These are phyloP conservation scores for Daphne laureola DNA, from an alignment of 441 rosid species.

Conservation along the genomic window DNA sequence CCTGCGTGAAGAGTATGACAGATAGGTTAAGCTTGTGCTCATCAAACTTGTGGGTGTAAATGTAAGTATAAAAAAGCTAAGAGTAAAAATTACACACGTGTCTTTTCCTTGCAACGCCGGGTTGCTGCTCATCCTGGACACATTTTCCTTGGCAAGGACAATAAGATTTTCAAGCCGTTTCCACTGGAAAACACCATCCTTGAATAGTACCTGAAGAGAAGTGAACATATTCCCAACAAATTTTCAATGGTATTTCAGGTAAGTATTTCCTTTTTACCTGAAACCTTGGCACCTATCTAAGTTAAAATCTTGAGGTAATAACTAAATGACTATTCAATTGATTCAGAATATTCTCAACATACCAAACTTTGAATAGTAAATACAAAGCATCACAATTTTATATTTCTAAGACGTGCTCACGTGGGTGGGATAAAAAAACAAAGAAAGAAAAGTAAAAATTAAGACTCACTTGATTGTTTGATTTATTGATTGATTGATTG, in stretches of 20 bases:
- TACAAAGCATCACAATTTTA: no score
- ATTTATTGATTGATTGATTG: no score
- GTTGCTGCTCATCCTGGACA: slow-evolving; percentile 86
- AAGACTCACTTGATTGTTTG: no score
- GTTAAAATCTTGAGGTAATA: slow-evolving; percentile 8
- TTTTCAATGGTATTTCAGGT: no score
- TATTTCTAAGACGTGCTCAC: no score
- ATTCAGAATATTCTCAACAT: not conserved
- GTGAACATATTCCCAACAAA: slow-evolving; percentile 11
- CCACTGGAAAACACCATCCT: slow-evolving; percentile 91
- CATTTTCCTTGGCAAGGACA: slow-evolving; percentile 90
- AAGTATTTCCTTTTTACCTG: no score
- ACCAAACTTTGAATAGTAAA: not conserved
- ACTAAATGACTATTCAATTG: slow-evolving; percentile 1
- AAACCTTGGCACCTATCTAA: not conserved
- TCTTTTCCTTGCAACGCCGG: slow-evolving; percentile 59
- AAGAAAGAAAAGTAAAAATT: no score
- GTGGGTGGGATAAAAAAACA: no score
- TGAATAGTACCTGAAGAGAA: slow-evolving; percentile 63
- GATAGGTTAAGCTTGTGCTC: slow-evolving; percentile 2
- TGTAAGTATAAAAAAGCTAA: slow-evolving; percentile 8
- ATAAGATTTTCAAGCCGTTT: slow-evolving; percentile 88
- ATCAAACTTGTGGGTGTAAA: slow-evolving; percentile 8
- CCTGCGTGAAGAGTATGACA: slow-evolving; percentile 21
- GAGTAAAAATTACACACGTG: slow-evolving; percentile 26